Evolutionary conservation across 2,329 filamentous ascomycete species (phyloP).

Genomic region (Cercospora sojina): DNA sequence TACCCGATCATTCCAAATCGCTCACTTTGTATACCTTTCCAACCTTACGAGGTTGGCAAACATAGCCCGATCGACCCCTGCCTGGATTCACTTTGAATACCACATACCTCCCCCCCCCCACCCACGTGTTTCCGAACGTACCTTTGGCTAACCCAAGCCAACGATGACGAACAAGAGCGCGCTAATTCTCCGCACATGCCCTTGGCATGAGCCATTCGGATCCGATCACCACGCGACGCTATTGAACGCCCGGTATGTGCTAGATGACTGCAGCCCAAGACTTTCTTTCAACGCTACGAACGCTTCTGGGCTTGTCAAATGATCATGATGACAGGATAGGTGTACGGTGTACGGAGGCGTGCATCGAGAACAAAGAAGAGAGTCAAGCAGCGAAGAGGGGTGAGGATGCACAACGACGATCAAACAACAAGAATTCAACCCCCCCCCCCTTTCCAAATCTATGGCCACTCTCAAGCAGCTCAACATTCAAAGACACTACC

Average conservation of each 20-base stretch:
- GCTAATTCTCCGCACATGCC: background rate
- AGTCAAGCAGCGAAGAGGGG: no score
- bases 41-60: background rate
- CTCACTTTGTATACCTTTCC: background rate
- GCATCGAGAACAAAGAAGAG: background rate
- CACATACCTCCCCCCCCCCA: background rate
- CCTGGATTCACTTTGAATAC: background rate
- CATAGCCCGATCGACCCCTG: background rate
- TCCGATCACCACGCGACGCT: background rate
- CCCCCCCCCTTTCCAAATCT: no score
- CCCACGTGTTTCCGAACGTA: background rate
- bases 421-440: background rate
- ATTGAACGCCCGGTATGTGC: background rate
- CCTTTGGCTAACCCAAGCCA: background rate
- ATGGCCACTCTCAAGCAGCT: no score
- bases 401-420: background rate
- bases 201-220: background rate
- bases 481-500: no score
- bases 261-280: background rate
- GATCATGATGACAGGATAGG: background rate
- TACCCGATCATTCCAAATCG: no score
- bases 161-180: background rate
- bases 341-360: background rate
- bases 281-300: background rate
- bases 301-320: background rate